These are phyloP conservation scores for Ogataea siamensis DNA, from an alignment of 805 yeast genomes.

Conservation along the genomic window DNA sequence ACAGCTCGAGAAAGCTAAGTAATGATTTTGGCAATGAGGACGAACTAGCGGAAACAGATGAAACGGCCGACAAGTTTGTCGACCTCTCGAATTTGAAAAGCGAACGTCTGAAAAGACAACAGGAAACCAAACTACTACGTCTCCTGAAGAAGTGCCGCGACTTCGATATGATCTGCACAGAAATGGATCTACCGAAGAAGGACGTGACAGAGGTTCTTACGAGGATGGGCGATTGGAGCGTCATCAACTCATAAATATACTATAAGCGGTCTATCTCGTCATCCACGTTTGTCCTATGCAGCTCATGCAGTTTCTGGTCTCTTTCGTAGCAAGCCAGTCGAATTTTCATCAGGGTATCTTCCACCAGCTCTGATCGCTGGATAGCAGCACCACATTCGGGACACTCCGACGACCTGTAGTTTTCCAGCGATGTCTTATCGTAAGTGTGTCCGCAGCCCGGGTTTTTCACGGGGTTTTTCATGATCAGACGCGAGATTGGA, in stretches of 20 bases:
- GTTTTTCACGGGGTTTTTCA: conserved; percentile 55
- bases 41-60: conserved; percentile 11
- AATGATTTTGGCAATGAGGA: conserved; percentile 16
- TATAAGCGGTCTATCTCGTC: conserved; percentile 21
- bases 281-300: conserved; percentile 16
- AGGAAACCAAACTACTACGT: conserved; percentile 39
- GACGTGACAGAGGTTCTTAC: conserved; percentile 53
- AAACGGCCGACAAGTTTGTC: conserved; percentile 25
- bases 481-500: conserved; percentile 57
- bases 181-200: conserved; percentile 51
- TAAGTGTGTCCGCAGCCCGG: conserved; percentile 59
- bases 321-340: conserved; percentile 44
- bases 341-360: conserved; percentile 54
- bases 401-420: conserved; percentile 42
- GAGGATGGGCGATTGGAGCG: conserved; percentile 46
- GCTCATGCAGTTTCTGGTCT: conserved; percentile 20
- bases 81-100: conserved; percentile 23
- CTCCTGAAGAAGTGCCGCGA: conserved; percentile 51
- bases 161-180: conserved; percentile 70
- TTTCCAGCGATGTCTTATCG: conserved; percentile 46
- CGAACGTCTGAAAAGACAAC: conserved; percentile 26
- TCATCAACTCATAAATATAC: conserved; percentile 36
- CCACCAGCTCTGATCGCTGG: conserved; percentile 35
- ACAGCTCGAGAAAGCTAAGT: conserved; percentile 25
- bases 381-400: conserved; percentile 53